These are phyloP conservation scores for Dianthus caryophyllus DNA, from an alignment of 148 eudicot species.

Conservation along the genomic window DNA sequence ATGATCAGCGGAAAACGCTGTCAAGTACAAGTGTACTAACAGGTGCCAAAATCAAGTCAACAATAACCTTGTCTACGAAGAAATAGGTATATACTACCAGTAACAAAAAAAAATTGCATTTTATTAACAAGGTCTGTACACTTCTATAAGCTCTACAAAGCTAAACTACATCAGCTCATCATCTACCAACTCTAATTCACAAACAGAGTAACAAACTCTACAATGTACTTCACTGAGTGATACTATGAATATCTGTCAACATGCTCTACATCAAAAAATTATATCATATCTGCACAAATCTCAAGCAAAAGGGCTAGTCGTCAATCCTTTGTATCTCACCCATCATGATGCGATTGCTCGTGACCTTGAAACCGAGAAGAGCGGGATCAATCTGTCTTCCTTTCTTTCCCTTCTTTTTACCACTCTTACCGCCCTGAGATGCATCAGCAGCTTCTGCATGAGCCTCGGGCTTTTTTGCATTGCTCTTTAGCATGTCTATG, in stretches of 20 bases:
- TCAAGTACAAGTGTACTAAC: too few relatives aligned
- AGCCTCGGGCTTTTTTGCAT: slow-evolving; percentile 55
- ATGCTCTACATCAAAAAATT: slow-evolving; percentile 28
- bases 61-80: background rate
- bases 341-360: slow-evolving; percentile 94
- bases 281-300: slow-evolving; percentile 32
- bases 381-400: slow-evolving; percentile 90
- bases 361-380: slow-evolving; percentile 92
- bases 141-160: slow-evolving; percentile 13
- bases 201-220: slow-evolving; percentile 4
- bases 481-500: slow-evolving; percentile 87
- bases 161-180: slow-evolving; percentile 25
- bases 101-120: background rate
- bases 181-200: slow-evolving; percentile 2
- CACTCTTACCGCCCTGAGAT: slow-evolving; percentile 41
- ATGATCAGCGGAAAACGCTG: too few relatives aligned
- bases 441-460: slow-evolving; percentile 47
- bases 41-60: background rate
- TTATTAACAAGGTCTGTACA: slow-evolving; percentile 22
- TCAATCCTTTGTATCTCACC: slow-evolving; percentile 91
- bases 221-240: slow-evolving; percentile 9
- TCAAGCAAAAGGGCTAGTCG: slow-evolving; percentile 33
- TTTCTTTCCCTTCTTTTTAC: slow-evolving; percentile 86
- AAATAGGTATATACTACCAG: background rate
- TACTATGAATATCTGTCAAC: slow-evolving; percentile 12